Percentiles rank a stretch among this genome's conserved stretches.
Conservation (phyloP, 2,329 filamentous ascomycete species). For the Alternaria gansuensis region DNA sequence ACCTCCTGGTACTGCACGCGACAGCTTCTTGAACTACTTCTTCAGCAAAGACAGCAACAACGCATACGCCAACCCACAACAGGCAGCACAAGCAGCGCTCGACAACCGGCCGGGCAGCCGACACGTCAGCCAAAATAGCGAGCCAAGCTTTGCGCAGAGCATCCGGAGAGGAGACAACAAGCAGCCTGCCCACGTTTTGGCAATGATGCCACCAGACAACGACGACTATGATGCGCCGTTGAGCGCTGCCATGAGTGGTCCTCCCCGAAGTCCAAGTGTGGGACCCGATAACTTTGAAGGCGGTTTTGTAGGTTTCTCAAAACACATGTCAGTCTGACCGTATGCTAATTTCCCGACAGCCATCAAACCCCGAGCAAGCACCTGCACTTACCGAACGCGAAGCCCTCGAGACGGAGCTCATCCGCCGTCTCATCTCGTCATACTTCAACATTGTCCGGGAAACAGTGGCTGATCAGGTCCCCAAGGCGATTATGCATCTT, state of each 20-base stretch:
- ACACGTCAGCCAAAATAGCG: slow-evolving; percentile 79
- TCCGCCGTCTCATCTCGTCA: slow-evolving; percentile 92
- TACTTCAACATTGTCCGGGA: slow-evolving; percentile 99
- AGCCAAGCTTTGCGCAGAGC: slow-evolving; percentile 84
- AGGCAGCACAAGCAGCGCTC: slow-evolving; percentile 54
- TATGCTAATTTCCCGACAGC: slow-evolving; percentile 43
- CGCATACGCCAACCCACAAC: slow-evolving; percentile 50
- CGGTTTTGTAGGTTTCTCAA: slow-evolving; percentile 66
- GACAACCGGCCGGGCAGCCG: slow-evolving; percentile 59
- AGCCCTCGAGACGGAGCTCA: slow-evolving; percentile 96
- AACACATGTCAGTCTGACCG: not conserved
- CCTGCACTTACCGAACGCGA: slow-evolving; percentile 94
- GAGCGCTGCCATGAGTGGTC: slow-evolving; percentile 38
- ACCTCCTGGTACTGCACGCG: slow-evolving; percentile 70
- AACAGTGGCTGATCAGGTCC: slow-evolving; percentile 97
- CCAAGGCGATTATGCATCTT: slow-evolving; percentile 98
- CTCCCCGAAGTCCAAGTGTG: slow-evolving; percentile 19
- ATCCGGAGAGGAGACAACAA: slow-evolving; percentile 74
- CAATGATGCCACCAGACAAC: slow-evolving; percentile 52
- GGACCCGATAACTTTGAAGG: slow-evolving; percentile 53
- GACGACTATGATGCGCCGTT: slow-evolving; percentile 55
- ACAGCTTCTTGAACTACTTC: slow-evolving; percentile 98
- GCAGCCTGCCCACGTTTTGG: slow-evolving; percentile 55
- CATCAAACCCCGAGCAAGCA: slow-evolving; percentile 65
- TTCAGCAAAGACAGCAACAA: slow-evolving; percentile 89